phyloP scores from a whole-genome alignment of 2,329 filamentous ascomycete genomes.

The Pseudocercospora eumusae region DNA sequence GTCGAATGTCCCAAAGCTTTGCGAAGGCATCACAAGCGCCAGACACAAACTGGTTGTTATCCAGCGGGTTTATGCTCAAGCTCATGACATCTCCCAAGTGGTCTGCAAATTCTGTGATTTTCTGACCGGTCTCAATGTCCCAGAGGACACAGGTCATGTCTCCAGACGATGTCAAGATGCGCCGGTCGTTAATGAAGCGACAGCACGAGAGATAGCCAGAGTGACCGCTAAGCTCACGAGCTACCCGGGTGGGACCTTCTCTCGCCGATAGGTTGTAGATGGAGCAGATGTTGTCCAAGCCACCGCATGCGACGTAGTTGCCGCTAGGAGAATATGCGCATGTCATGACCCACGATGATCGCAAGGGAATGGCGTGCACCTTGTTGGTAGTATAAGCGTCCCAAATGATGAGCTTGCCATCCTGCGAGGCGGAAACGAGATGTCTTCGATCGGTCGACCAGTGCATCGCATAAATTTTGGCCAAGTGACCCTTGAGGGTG shows the following conservation, averaged over 20 bases:
- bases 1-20: slow-evolving; percentile 98
- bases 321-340: slow-evolving; percentile 98
- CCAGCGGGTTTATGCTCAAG: slow-evolving; percentile 98
- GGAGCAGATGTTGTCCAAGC: slow-evolving; percentile 98
- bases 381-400: slow-evolving; percentile 99
- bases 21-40: slow-evolving; percentile 98
- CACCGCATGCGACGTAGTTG: slow-evolving; percentile 97
- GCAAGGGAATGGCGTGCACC: slow-evolving; percentile 94
- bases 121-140: slow-evolving; percentile 97
- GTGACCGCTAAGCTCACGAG: slow-evolving; percentile 92
- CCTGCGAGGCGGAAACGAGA: slow-evolving; percentile 95
- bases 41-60: slow-evolving; percentile 99
- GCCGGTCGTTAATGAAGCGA: slow-evolving; percentile 96
- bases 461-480: slow-evolving; percentile 99
- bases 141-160: slow-evolving; percentile 99
- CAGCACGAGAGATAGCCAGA: slow-evolving; percentile 98
- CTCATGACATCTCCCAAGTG: slow-evolving; percentile 99
- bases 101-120: slow-evolving; percentile 97
- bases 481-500: slow-evolving; percentile 94
- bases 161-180: slow-evolving; percentile 94
- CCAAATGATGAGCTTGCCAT: slow-evolving; percentile 99
- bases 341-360: slow-evolving; percentile 99
- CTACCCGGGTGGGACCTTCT: slow-evolving; percentile 95
- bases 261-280: slow-evolving; percentile 98
- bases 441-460: slow-evolving; percentile 98